Evolutionary conservation across 768 basidiomycete species (phyloP).

Genomic region (Boletus pseudopeckii): DNA sequence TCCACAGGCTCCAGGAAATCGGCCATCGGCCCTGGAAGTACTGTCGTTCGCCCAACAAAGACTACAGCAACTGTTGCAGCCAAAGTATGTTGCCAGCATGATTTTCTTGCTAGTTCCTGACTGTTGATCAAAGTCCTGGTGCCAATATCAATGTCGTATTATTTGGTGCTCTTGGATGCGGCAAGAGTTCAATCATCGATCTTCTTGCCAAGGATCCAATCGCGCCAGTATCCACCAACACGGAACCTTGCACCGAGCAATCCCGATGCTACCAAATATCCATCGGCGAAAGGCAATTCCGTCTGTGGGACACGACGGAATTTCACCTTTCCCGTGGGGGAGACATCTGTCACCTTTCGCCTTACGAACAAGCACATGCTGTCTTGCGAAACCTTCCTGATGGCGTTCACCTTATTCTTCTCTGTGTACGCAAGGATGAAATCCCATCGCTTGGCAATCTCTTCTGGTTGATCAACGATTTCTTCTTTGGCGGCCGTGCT

Average conservation of each 20-base stretch:
- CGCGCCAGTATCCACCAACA: slow-evolving; percentile 25
- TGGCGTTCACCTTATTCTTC: slow-evolving; percentile 37
- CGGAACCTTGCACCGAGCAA: slow-evolving; percentile 30
- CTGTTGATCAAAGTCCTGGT: neutral
- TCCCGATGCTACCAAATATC: neutral
- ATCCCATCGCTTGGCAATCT: slow-evolving; percentile 27
- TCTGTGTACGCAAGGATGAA: slow-evolving; percentile 30
- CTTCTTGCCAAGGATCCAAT: slow-evolving; percentile 11
- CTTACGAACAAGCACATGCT: slow-evolving; percentile 20
- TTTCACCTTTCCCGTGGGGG: slow-evolving; percentile 13
- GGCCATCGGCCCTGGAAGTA: neutral
- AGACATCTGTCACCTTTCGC: neutral
- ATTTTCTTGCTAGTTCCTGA: neutral
- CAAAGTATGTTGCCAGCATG: neutral
- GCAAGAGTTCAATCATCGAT: slow-evolving; percentile 22
- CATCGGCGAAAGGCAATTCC: slow-evolving; percentile 3
- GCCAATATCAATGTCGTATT: slow-evolving; percentile 12
- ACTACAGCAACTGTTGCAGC: neutral
- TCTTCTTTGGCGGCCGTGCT: slow-evolving; percentile 33
- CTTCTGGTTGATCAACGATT: slow-evolving; percentile 31
- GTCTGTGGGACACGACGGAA: slow-evolving; percentile 27
- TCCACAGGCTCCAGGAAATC: neutral
- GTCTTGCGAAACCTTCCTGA: slow-evolving; percentile 25
- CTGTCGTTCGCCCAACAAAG: neutral
- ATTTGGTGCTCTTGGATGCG: slow-evolving; percentile 14